Base-by-base conservation (phyloP, 106 monocot species). In the Posidonia australis region DNA sequence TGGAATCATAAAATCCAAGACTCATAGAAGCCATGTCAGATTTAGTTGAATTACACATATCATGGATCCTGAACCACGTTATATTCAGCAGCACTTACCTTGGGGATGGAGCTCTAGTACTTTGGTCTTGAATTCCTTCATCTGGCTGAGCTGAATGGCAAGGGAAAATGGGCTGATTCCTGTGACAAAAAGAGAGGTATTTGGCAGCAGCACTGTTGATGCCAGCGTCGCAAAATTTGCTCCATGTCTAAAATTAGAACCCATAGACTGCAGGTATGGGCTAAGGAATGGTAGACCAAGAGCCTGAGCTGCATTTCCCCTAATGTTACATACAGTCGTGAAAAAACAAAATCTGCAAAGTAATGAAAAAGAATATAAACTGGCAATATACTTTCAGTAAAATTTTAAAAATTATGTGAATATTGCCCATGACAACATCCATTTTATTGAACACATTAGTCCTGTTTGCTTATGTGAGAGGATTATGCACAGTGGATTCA, bases 251-350 rank as follows among this genome's bases (percentile, higher is more conserved):
- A 73, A 93, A 64, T 85, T 68, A 0, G 85, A 74, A 1, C 88
- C 79, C 16, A 88, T 70, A 0, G 88, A 93, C 61, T 77, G 65
- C 48, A 93, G 78, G 68, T 93, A 93, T 2, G 92, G 88, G 75
- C 92, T 93, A n/a, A 93, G 82, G 32, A 83, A 79, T 13, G 88
- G 88, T 44, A 93, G 26, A 21, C 92, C 92, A 13, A 93, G 60
- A 31, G 74, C 85, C 57, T 88, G 78, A 54, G 85, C 92, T 89
- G 74, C 69, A 58, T 58, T 29, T 13, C n/a, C n/a, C n/a, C n/a
- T n/a, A n/a, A n/a, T n/a, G n/a, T n/a, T n/a, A n/a, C n/a, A n/a
- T n/a, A n/a, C n/a, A n/a, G n/a, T n/a, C n/a, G n/a, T n/a, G n/a
- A n/a, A n/a, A n/a, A n/a, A n/a, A n/a, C n/a, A n/a, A n/a, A n/a